A percentile compares a stretch with the other conserved stretches of the same genome.
These are phyloP conservation scores for Rhynchosporium graminicola DNA, from an alignment of 2,329 filamentous ascomycete genomes.

Conservation along the genomic window DNA sequence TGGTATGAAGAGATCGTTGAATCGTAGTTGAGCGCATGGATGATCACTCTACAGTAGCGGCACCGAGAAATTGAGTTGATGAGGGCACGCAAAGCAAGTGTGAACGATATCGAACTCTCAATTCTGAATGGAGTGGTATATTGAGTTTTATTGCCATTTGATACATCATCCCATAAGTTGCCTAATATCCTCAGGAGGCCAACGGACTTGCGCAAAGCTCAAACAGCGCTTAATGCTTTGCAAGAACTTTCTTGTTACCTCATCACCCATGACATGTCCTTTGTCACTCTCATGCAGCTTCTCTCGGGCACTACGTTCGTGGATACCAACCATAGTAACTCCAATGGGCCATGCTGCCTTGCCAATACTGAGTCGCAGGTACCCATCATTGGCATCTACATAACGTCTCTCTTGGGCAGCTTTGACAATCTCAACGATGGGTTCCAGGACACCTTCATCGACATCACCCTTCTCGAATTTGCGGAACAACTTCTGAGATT, in stretches of 20 bases:
- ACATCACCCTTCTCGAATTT: slow-evolving; percentile 82
- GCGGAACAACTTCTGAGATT: slow-evolving; percentile 66
- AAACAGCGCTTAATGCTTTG: slow-evolving; percentile 97
- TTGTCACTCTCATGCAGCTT: slow-evolving; percentile 87
- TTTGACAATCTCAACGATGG: slow-evolving; percentile 87
- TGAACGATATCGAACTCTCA: no score
- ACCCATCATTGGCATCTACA: slow-evolving; percentile 95
- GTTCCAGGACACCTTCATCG: slow-evolving; percentile 75
- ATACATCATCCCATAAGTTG: slow-evolving; percentile 78
- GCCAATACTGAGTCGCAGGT: slow-evolving; percentile 87
- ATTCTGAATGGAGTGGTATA: no score
- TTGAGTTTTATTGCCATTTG: slow-evolving; percentile 2
- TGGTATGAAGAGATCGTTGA: no score
- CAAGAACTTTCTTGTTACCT: slow-evolving; percentile 90
- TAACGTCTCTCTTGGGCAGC: slow-evolving; percentile 89
- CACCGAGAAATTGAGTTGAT: no score
- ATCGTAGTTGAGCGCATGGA: no score
- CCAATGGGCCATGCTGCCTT: slow-evolving; percentile 99
- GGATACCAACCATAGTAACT: slow-evolving; percentile 99
- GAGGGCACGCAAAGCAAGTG: no score
- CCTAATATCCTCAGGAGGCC: slow-evolving; percentile 88
- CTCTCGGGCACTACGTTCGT: slow-evolving; percentile 92
- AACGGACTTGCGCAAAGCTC: slow-evolving; percentile 94
- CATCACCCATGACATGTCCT: slow-evolving; percentile 96
- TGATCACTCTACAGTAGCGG: no score